These are phyloP conservation scores for Nakazawaea anatomiae DNA, from an alignment of 805 yeast genomes.

Conservation along the genomic window DNA sequence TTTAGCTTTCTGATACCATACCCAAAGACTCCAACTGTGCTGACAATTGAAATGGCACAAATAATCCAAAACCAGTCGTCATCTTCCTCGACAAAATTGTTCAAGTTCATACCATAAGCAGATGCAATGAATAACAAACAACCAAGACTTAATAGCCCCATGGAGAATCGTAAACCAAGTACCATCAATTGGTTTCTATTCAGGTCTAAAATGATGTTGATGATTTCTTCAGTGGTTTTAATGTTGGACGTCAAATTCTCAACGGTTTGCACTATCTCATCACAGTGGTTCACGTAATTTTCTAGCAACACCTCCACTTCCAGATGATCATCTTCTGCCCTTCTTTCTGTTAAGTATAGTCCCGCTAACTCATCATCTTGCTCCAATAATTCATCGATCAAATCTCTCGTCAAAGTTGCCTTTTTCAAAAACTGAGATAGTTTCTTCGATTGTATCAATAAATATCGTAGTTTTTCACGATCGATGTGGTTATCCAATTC, in stretches of 20 bases:
- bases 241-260: slow-evolving; percentile 78
- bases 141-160: slow-evolving; percentile 79
- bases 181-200: slow-evolving; percentile 92
- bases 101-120: slow-evolving; percentile 92
- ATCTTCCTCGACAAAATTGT: slow-evolving; percentile 84
- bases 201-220: slow-evolving; percentile 86
- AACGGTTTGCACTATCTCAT: slow-evolving; percentile 89
- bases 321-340: slow-evolving; percentile 59
- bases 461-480: slow-evolving; percentile 66
- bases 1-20: slow-evolving; percentile 53
- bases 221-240: slow-evolving; percentile 89
- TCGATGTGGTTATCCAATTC: slow-evolving; percentile 84
- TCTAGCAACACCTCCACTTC: slow-evolving; percentile 90
- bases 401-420: slow-evolving; percentile 73
- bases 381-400: slow-evolving; percentile 78
- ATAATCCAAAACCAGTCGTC: slow-evolving; percentile 61
- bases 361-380: slow-evolving; percentile 84
- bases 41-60: slow-evolving; percentile 34
- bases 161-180: slow-evolving; percentile 75
- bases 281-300: slow-evolving; percentile 84
- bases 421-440: slow-evolving; percentile 80
- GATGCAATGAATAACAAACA: slow-evolving; percentile 78
- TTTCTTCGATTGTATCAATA: slow-evolving; percentile 80
- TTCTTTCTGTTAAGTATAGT: slow-evolving; percentile 66
- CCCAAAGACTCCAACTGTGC: slow-evolving; percentile 38